Conservation (phyloP, 352 stramenopile genomes). For the Discostella stelligera region DNA sequence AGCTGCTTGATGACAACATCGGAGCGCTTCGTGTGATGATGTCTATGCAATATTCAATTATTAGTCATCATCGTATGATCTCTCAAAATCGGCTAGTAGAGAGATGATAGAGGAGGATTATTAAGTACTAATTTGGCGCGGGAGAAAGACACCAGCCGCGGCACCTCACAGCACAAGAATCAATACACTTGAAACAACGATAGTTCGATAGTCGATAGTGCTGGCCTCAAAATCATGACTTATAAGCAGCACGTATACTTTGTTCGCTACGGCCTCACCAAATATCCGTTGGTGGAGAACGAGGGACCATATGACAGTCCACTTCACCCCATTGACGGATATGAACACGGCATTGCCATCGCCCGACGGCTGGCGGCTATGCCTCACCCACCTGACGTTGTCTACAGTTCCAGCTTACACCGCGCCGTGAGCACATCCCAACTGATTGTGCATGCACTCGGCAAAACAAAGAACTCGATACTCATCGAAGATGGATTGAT, state of each 20-base stretch:
- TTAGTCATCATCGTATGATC: no score
- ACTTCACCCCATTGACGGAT: conserved; percentile 59
- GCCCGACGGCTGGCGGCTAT: conserved; percentile 45
- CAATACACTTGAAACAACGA: no score
- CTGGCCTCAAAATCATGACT: not conserved
- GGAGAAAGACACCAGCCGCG: no score
- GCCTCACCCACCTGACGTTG: conserved; percentile 29
- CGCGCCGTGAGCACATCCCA: conserved; percentile 60
- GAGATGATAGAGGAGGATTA: no score
- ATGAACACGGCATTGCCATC: conserved; percentile 60
- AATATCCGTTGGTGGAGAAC: conserved; percentile 58
- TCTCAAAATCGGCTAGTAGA: no score
- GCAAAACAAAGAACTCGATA: conserved; percentile 42
- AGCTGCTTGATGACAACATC: no score
- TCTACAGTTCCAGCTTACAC: conserved; percentile 61
- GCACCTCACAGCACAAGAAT: no score
- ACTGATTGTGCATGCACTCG: conserved; percentile 55
- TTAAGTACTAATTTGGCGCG: no score
- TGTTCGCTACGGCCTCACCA: conserved; percentile 63
- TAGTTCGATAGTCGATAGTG: no score
- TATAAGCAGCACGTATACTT: conserved; percentile 57
- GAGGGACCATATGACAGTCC: conserved; percentile 48
- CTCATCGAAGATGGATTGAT: conserved; percentile 65
- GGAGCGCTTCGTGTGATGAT: no score
- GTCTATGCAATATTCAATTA: no score